Base-by-base conservation (phyloP, 2,329 filamentous ascomycete genomes). In the Aspergillus tamarii region DNA sequence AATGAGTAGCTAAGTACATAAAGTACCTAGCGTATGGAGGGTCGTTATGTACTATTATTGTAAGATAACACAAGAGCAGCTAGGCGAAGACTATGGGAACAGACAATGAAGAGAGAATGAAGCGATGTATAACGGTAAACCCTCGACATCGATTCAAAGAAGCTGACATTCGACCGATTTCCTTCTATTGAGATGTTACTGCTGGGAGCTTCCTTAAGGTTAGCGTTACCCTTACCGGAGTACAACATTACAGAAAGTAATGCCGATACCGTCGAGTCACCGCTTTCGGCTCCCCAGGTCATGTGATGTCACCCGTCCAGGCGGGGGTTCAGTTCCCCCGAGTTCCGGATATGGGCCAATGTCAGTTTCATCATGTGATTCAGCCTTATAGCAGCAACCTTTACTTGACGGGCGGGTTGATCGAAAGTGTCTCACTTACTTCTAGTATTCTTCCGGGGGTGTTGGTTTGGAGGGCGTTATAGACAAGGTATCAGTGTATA, bases 271-370 rank as follows among this genome's bases (percentile, higher is more conserved):
- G 28, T 53, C 26, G 39, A 48, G 61, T 50, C 48, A 61, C 59
- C 56, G 63, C 52, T 62, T 65, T 63, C 63, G 60, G 63, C 19
- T 26, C 16, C 19, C 30, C 12, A n/a, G 26, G 39, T 64, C 61
- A 65, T 54, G 64, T 65, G 64, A 65, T 19, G n/a, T 66, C 61
- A 64, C 50, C 36, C 61, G 61, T 48, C 28, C 52, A 14, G 3
- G 14, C 5, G 32, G 34, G n/a, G 12, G 19, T 5, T 34, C n/a
- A 19, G n/a, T 55, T 55, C 12, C 23, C 11, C 52, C 32, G 32
- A 39, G 6, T 36, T 11, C 34, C 52, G 9, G 14, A 30, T n/a
- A 23, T 56, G 16, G 23, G 10, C 19, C 36, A 21, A 46, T 23
- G n/a, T 23, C n/a, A 52, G 6, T 3, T 10, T 4, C 12, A 34